Percentiles rank a stretch among this genome's conserved stretches.
These are phyloP conservation scores for Sisymbrium altissimum DNA, from an alignment of 345 rosid species.

Conservation along the genomic window DNA sequence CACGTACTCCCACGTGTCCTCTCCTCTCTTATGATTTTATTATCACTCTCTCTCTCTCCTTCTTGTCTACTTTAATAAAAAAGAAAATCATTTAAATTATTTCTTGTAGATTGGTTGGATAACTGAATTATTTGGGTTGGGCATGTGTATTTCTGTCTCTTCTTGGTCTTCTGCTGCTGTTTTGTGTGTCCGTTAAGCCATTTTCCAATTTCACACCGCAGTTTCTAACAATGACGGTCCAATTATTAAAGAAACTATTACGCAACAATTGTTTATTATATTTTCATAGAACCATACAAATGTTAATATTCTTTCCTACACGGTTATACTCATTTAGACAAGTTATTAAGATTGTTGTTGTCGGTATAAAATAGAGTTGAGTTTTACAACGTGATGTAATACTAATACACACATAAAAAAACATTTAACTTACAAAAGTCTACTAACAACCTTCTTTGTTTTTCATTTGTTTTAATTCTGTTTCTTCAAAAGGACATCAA, in stretches of 20 bases:
- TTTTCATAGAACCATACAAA: not conserved
- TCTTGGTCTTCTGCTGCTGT: slow-evolving; percentile 13
- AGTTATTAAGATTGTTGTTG: not conserved
- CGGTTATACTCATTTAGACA: not conserved
- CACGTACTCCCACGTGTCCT: slow-evolving; percentile 25
- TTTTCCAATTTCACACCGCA: not conserved
- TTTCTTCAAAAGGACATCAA: not conserved
- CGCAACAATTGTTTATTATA: not conserved
- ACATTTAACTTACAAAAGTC: not conserved
- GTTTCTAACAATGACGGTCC: slow-evolving; percentile 10
- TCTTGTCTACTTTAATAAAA: not conserved
- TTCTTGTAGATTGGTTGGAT: slow-evolving; percentile 24
- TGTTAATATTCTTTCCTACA: not conserved
- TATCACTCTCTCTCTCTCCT: not conserved
- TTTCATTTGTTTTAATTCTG: not conserved
- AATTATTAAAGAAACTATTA: not conserved
- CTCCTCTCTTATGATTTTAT: not conserved
- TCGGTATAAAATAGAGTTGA: not conserved
- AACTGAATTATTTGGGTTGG: slow-evolving; percentile 31
- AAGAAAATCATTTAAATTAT: not conserved
- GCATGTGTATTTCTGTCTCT: slow-evolving; percentile 19
- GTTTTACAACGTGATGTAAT: not conserved
- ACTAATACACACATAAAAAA: not conserved
- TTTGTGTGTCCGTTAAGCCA: slow-evolving; percentile 14
- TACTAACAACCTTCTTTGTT: not conserved